phyloP scores from a whole-genome alignment of 495 filamentous ascomycete genomes.

The Neurospora terricola region DNA sequence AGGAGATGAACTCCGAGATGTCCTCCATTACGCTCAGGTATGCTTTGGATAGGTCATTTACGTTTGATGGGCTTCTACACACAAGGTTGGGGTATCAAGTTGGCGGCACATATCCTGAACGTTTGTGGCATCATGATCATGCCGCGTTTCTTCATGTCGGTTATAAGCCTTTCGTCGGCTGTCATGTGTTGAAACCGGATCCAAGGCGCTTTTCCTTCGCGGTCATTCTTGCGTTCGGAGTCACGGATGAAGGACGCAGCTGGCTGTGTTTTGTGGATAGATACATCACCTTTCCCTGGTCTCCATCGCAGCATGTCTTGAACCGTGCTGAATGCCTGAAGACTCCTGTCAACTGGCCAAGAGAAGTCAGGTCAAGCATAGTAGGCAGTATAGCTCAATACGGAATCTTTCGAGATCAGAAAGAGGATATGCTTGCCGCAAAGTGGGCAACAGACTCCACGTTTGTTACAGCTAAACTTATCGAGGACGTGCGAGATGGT shows the following conservation, averaged over 20 bases:
- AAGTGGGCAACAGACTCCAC: neutral
- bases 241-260: neutral
- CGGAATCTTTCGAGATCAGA: neutral
- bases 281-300: neutral
- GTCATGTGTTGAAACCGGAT: neutral
- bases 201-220: neutral
- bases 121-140: neutral
- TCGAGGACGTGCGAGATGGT: neutral
- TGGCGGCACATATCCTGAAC: neutral
- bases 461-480: neutral
- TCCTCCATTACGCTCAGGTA: neutral
- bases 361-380: neutral
- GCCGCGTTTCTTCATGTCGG: neutral
- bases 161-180: neutral
- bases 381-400: neutral
- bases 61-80: neutral
- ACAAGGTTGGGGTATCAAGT: neutral
- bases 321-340: neutral
- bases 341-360: neutral
- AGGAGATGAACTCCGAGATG: neutral
- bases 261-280: neutral
- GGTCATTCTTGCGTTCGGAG: neutral
- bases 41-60: neutral
- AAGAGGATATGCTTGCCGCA: neutral
- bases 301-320: neutral